These are phyloP conservation scores for Daldinia sp. DNA, from an alignment of 2,329 filamentous ascomycete species.

Conservation along the genomic window DNA sequence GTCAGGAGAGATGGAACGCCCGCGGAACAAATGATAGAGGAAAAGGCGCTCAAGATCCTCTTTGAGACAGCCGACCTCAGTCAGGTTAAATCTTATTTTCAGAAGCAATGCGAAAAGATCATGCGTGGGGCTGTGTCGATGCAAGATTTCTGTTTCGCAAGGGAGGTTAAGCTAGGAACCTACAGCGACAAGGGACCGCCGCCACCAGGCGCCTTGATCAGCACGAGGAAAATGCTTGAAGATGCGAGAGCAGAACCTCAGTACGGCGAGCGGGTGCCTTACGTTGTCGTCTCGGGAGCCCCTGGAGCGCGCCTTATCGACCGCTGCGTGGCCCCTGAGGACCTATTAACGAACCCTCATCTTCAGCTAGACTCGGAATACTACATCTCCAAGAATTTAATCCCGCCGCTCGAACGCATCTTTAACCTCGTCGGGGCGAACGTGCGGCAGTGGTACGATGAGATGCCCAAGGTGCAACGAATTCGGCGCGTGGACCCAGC, in stretches of 20 bases:
- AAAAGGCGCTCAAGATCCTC: constrained; percentile 87
- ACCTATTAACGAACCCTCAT: constrained; percentile 80
- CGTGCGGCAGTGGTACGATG: constrained; percentile 90
- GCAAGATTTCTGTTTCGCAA: constrained; percentile 96
- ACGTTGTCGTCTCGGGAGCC: constrained; percentile 90
- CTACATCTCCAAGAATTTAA: constrained; percentile 95
- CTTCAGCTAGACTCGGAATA: constrained; percentile 92
- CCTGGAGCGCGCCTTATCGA: constrained; percentile 89
- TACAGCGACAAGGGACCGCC: constrained; percentile 85
- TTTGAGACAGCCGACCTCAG: constrained; percentile 92
- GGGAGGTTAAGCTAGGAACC: constrained; percentile 88
- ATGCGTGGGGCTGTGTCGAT: constrained; percentile 89
- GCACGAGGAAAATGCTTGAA: constrained; percentile 84
- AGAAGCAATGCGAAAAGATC: constrained; percentile 89
- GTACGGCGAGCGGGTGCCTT: constrained; percentile 94
- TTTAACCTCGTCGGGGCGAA: constrained; percentile 97
- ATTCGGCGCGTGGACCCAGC: constrained; percentile 71
- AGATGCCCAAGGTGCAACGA: constrained; percentile 92
- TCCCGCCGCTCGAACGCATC: constrained; percentile 93
- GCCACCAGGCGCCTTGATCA: constrained; percentile 90
- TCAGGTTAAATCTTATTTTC: constrained; percentile 90
- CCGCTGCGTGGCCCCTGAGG: constrained; percentile 89
- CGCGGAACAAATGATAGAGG: constrained; percentile 95
- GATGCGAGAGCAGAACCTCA: constrained; percentile 91
- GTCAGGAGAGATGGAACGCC: constrained; percentile 95